A percentile compares a stretch with the other conserved stretches of the same genome.
Evolutionary conservation across 2,329 filamentous ascomycete species (phyloP).

Genomic region (Daldinia sp.): DNA sequence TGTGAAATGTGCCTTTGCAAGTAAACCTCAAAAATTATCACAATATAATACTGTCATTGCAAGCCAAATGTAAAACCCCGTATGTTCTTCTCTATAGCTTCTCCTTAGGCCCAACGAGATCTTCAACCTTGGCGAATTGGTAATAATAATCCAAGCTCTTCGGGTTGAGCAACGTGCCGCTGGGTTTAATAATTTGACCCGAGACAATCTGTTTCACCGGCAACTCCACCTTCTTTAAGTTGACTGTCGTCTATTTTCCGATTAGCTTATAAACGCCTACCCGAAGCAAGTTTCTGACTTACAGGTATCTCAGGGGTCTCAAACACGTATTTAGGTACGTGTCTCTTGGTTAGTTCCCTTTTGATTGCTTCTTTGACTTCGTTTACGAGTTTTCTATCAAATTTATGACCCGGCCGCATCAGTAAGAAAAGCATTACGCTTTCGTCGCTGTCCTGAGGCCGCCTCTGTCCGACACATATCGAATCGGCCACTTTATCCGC

Average conservation of each 20-base stretch:
- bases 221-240: conserved; percentile 85
- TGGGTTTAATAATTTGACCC: conserved; percentile 76
- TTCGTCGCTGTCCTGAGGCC: conserved; percentile 65
- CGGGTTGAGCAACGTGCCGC: conserved; percentile 80
- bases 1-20: not conserved
- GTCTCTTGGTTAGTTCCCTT: conserved; percentile 72
- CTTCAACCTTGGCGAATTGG: conserved; percentile 76
- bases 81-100: conserved; percentile 54
- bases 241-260: conserved; percentile 73
- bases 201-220: conserved; percentile 86
- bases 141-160: conserved; percentile 81
- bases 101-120: conserved; percentile 57
- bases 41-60: not conserved
- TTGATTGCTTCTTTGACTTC: conserved; percentile 71
- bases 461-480: conserved; percentile 81
- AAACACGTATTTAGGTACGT: conserved; percentile 81
- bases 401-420: conserved; percentile 63
- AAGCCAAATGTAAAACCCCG: not conserved
- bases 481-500: conserved; percentile 70
- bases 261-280: conserved; percentile 28
- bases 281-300: conserved; percentile 47
- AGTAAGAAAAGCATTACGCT: conserved; percentile 63
- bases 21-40: not conserved
- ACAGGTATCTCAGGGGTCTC: conserved; percentile 84
- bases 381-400: conserved; percentile 62